A percentile compares a stretch with the other conserved stretches of the same genome.
These are phyloP conservation scores for Wickerhamomyces queroliae DNA, from an alignment of 805 yeast species.

Conservation along the genomic window DNA sequence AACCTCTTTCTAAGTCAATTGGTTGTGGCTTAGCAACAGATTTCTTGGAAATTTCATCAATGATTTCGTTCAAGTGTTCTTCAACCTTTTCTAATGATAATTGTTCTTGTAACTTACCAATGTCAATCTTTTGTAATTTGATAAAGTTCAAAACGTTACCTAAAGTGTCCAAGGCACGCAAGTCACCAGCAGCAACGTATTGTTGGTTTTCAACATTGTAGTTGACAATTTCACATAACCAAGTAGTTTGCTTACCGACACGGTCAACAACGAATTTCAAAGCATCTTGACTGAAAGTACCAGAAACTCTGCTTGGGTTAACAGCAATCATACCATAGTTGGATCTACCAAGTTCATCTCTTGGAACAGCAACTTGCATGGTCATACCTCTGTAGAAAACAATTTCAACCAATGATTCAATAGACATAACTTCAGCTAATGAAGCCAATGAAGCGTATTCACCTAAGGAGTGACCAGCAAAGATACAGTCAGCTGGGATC, in stretches of 20 bases:
- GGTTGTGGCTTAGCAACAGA: constrained; percentile 91
- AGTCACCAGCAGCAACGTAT: constrained; percentile 98
- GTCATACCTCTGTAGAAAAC: constrained; percentile 99
- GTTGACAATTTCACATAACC: constrained; percentile 97
- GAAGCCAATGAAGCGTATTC: constrained; percentile 98
- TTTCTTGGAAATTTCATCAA: constrained; percentile 76
- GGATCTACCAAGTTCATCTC: constrained; percentile 92
- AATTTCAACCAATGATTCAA: constrained; percentile 93
- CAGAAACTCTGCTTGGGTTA: constrained; percentile 88
- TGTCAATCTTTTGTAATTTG: constrained; percentile 91
- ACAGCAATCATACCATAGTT: constrained; percentile 99
- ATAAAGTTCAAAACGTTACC: constrained; percentile 90
- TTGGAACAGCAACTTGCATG: constrained; percentile 99
- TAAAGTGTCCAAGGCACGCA: constrained; percentile 89
- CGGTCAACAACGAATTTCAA: constrained; percentile 90
- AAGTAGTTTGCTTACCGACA: constrained; percentile 74
- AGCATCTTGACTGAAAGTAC: constrained; percentile 89
- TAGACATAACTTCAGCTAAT: constrained; percentile 97
- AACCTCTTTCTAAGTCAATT: constrained; percentile 94
- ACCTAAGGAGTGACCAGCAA: constrained; percentile 99
- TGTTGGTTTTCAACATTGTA: constrained; percentile 97
- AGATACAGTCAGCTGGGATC: constrained; percentile 87
- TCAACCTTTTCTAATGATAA: constrained; percentile 84
- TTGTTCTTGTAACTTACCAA: constrained; percentile 77
- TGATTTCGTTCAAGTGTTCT: constrained; percentile 83